Percentiles rank a stretch among this genome's conserved stretches.
phyloP scores from a whole-genome alignment of 2,329 filamentous ascomycete genomes.

The Neofusicoccum laricinum region DNA sequence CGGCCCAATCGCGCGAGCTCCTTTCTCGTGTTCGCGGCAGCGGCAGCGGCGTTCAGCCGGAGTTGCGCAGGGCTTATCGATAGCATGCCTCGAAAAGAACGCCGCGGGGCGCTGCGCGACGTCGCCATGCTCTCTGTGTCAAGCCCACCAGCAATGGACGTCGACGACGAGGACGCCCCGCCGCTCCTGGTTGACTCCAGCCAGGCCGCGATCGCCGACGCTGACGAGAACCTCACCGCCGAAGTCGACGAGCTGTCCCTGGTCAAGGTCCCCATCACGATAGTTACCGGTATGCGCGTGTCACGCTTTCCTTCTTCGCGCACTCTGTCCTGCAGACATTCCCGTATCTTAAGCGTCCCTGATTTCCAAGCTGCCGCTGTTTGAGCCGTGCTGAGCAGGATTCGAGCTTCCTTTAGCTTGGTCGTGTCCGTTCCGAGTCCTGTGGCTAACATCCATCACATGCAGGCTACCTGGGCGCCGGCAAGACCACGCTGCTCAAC shows the following conservation, averaged over 20 bases:
- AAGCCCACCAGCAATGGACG: constrained; percentile 30
- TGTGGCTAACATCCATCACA: constrained; percentile 2
- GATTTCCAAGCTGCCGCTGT: no score
- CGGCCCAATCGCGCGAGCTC: not conserved
- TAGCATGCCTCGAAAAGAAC: not conserved
- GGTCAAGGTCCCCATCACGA: constrained; percentile 76
- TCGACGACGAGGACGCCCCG: constrained; percentile 56
- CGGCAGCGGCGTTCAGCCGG: not conserved
- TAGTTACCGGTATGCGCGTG: constrained; percentile 64
- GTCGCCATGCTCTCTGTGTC: not conserved
- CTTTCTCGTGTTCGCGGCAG: not conserved
- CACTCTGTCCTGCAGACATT: not conserved
- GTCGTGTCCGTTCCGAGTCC: no score
- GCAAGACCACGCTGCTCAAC: constrained; percentile 92
- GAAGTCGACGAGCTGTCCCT: constrained; percentile 49
- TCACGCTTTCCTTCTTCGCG: no score
- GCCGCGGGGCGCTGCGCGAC: not conserved
- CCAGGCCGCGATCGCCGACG: constrained; percentile 29
- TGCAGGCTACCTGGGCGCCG: constrained; percentile 88
- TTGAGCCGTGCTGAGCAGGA: no score
- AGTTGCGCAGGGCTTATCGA: constrained; percentile 8
- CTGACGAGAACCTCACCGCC: constrained; percentile 27
- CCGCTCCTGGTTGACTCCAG: constrained; percentile 60
- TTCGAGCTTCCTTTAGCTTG: no score
- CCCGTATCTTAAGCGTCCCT: no score